Conservation (phyloP, 1,284 basidiomycete species). For the Sphaerobolus stellatus region DNA sequence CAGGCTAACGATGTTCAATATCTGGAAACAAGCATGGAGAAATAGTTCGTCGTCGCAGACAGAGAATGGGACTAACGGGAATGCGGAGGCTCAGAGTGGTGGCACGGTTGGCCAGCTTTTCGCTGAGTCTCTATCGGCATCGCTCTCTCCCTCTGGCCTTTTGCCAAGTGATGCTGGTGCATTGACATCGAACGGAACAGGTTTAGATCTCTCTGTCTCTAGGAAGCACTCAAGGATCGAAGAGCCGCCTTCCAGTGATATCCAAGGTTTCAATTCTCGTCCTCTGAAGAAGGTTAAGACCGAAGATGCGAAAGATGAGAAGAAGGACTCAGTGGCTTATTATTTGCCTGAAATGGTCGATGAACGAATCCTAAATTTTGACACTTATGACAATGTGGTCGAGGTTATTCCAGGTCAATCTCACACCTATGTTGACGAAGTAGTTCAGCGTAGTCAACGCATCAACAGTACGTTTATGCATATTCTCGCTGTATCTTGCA, state of each 20-base stretch:
- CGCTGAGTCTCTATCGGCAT: conserved; percentile 30
- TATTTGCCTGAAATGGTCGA: conserved; percentile 19
- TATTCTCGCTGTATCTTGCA: not conserved
- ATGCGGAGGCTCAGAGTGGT: conserved; percentile 33
- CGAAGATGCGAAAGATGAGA: not conserved
- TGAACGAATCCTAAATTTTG: not conserved
- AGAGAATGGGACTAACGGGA: conserved; percentile 23
- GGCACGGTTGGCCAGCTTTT: conserved; percentile 28
- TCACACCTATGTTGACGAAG: conserved; percentile 10
- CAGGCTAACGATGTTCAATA: conserved; percentile 48
- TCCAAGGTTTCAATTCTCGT: not conserved
- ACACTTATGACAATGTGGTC: not conserved
- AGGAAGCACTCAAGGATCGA: conserved; percentile 1
- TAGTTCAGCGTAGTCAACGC: conserved; percentile 13
- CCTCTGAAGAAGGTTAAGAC: conserved; percentile 13
- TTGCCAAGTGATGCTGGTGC: too few relatives aligned
- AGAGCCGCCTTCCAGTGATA: conserved; percentile 1
- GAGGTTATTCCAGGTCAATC: not conserved
- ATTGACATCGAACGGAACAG: too few relatives aligned
- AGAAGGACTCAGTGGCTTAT: conserved; percentile 14
- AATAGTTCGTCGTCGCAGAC: conserved; percentile 27
- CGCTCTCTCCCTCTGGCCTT: conserved; percentile 27
- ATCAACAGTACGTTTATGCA: conserved; percentile 15
- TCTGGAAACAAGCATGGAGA: conserved; percentile 54
- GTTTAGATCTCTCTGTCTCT: not conserved